phyloP scores from a whole-genome alignment of 75 land plant genomes.

The Picea glauca region DNA sequence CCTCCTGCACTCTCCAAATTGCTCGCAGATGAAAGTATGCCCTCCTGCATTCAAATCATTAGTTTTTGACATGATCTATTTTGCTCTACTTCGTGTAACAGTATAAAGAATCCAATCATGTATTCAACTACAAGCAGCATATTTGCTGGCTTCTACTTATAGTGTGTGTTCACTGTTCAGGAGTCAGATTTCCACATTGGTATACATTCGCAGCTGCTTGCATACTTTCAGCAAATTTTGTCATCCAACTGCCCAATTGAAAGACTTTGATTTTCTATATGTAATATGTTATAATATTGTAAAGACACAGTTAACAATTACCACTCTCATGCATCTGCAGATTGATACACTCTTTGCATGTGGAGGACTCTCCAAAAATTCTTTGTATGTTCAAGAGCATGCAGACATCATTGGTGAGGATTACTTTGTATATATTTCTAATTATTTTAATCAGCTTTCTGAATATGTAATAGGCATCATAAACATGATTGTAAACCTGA shows the following conservation, averaged over 20 bases:
- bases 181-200: background rate
- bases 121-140: too few species aligned
- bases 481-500: constrained; percentile 4
- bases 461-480: background rate
- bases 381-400: constrained; percentile 81
- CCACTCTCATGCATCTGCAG: constrained; percentile 34
- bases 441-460: background rate
- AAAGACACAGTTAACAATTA: background rate
- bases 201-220: background rate
- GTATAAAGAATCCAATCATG: too few species aligned
- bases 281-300: background rate
- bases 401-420: constrained; percentile 75
- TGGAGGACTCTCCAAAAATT: constrained; percentile 92
- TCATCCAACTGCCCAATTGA: background rate
- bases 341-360: constrained; percentile 91
- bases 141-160: too few species aligned
- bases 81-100: too few species aligned
- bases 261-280: background rate
- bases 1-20: too few species aligned
- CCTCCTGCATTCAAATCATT: too few species aligned
- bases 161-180: background rate
- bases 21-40: too few species aligned
- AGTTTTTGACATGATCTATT: too few species aligned
- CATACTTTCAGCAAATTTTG: background rate
- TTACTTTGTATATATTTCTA: background rate